phyloP scores from a whole-genome alignment of 2,329 filamentous ascomycete species.

The Curvularia eragrostidis region DNA sequence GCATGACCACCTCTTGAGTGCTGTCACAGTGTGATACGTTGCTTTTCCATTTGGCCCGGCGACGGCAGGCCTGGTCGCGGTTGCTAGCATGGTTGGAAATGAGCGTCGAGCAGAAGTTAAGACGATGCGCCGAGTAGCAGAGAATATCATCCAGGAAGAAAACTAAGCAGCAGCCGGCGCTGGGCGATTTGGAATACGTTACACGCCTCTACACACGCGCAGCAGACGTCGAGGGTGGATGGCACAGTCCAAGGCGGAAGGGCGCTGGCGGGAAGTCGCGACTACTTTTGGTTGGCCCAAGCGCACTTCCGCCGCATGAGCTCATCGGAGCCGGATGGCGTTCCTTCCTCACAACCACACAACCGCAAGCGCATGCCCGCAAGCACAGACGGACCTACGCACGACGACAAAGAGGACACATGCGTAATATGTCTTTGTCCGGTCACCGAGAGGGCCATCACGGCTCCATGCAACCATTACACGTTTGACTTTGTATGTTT shows the following conservation, averaged over 20 bases:
- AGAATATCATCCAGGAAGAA: conserved; percentile 35
- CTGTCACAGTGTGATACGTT: conserved; percentile 67
- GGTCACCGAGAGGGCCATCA: conserved; percentile 73
- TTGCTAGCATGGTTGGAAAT: conserved; percentile 41
- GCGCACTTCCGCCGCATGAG: conserved; percentile 26
- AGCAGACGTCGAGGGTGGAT: conserved; percentile 11
- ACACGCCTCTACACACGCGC: conserved; percentile 10
- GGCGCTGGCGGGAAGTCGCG: conserved; percentile 20
- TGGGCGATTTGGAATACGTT: not conserved
- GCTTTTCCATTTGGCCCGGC: conserved; percentile 38
- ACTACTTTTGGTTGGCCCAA: conserved; percentile 25
- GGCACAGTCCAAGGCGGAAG: conserved; percentile 3
- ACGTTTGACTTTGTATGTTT: conserved; percentile 89
- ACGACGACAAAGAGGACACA: conserved; percentile 34
- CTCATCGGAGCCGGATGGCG: conserved; percentile 15
- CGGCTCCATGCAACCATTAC: conserved; percentile 77
- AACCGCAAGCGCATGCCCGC: conserved; percentile 37
- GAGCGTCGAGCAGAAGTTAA: conserved; percentile 28
- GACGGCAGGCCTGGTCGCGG: conserved; percentile 40
- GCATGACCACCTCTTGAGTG: conserved; percentile 84
- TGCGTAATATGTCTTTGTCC: conserved; percentile 89
- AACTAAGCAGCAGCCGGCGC: not conserved
- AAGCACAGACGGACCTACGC: conserved; percentile 19
- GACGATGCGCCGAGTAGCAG: conserved; percentile 27
- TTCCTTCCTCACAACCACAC: not conserved